A percentile compares a stretch with the other conserved stretches of the same genome.
Conservation (phyloP, 139 green algal species). For the Micractinium conductrix region DNA sequence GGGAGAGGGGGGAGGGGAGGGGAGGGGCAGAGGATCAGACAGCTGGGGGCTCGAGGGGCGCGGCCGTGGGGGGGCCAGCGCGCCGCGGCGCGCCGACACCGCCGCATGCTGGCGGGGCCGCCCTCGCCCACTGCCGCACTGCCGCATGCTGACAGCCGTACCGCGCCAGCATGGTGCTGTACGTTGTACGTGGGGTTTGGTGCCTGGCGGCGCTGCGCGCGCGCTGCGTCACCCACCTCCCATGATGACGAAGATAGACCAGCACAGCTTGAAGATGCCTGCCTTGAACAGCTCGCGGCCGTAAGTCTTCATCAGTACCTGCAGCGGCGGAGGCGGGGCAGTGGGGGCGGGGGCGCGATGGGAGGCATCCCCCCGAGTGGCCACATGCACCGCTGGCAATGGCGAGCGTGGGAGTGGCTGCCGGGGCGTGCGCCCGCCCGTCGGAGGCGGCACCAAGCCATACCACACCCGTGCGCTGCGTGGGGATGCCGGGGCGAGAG, state of each 20-base stretch:
- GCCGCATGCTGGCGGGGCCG: no score
- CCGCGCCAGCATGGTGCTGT: no score
- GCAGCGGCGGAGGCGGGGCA: background rate
- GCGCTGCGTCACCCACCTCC: background rate
- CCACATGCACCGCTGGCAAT: no score
- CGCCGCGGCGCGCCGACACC: background rate
- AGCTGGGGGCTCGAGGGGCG: background rate
- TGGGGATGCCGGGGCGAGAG: no score
- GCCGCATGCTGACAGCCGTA: background rate
- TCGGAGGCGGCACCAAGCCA: background rate
- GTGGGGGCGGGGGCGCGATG: background rate
- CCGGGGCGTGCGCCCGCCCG: background rate
- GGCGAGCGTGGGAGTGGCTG: background rate
- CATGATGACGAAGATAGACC: conserved; percentile 42
- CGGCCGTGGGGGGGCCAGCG: background rate
- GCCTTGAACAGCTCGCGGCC: conserved; percentile 45
- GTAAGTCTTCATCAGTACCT: conserved; percentile 50
- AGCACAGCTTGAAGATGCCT: conserved; percentile 53
- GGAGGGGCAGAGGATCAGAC: background rate
- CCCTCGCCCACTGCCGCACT: background rate
- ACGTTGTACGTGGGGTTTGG: no score
- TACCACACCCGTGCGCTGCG: background rate
- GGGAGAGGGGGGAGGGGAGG: no score
- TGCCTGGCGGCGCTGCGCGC: no score
- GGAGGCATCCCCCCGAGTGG: no score